Base-by-base conservation (phyloP, 352 stramenopile species). In the Phytopythium boreale region DNA sequence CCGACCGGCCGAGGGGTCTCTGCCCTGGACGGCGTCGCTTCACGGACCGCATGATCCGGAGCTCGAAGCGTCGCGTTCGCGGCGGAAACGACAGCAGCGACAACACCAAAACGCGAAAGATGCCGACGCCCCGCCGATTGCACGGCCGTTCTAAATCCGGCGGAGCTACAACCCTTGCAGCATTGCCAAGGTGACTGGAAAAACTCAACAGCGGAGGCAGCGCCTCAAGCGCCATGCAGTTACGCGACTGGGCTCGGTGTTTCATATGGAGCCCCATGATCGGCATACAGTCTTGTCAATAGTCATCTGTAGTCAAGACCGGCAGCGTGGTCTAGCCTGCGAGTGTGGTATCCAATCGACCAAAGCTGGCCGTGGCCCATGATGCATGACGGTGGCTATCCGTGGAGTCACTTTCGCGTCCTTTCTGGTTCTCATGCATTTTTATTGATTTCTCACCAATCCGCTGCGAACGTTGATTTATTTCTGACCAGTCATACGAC, bases 31-130 rank as follows among this genome's bases (percentile, higher is more conserved):
- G 52, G 58, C 58, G 58, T 19, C 58, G 58, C 44, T 63, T 63
- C 58, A 41, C 26, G n/a, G 4, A 12, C 11, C 27, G 24, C 53
- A 31, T 46, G 53, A 59, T 43, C 36, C 53, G 10, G 4, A 20
- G n/a, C 55, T 50, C 9, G 36, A 60, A 60, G 55, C 55, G 55
- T 60, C 55, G 55, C 55, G 34, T 12, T 46, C 55, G 55, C n/a
- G 29, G 55, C 20, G 51, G 51, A 58, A 58, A 58, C 51, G 24
- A 17, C 51, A 26, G 27, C 51, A 15, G 27, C 15, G 55, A 24
- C 55, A 20, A 24, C 14, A 29, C 52, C 29, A 15, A 58, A 22
- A 6, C 20, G 31, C 11, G 27, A 17, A 24, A 31, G 15, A 36
- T 24, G 52, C 52, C 22, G 36, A 50, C 43, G n/a, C 43, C 43